Conservation (phyloP, 495 filamentous ascomycete genomes). For the Hypomontagnella submonticulosa region DNA sequence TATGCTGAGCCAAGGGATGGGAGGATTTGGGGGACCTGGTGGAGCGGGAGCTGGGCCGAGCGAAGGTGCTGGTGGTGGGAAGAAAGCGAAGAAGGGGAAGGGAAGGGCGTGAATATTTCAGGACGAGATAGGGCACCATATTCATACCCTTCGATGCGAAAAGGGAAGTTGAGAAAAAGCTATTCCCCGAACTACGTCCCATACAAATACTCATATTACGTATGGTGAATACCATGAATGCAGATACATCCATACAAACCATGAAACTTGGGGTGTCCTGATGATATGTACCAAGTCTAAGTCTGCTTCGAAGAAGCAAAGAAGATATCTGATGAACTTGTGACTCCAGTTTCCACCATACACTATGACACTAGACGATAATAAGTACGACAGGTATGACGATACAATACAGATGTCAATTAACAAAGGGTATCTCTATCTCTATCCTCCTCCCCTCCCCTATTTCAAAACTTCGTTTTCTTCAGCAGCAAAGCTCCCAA, state of each 20-base stretch:
- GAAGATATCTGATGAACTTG: background rate
- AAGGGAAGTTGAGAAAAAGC: background rate
- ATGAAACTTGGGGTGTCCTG: too few relatives aligned
- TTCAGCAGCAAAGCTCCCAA: background rate
- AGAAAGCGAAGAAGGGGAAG: slow-evolving; percentile 63
- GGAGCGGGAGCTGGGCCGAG: slow-evolving; percentile 42
- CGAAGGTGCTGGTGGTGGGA: slow-evolving; percentile 42
- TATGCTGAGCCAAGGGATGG: slow-evolving; percentile 51
- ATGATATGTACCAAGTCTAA: too few relatives aligned
- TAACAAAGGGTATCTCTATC: slow-evolving; percentile 28
- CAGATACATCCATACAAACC: too few relatives aligned
- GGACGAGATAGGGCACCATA: slow-evolving; percentile 1
- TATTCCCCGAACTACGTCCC: too few relatives aligned
- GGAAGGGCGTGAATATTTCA: slow-evolving; percentile 50
- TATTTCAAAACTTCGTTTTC: slow-evolving; percentile 4
- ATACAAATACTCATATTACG: too few relatives aligned
- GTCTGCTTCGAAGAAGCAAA: too few relatives aligned
- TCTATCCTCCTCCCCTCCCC: slow-evolving; percentile 5
- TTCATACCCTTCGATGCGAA: background rate
- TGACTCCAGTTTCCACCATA: slow-evolving; percentile 9
- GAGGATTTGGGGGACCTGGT: slow-evolving; percentile 44
- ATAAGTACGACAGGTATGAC: slow-evolving; percentile 2
- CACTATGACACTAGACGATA: slow-evolving; percentile 1
- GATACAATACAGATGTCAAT: slow-evolving; percentile 29
- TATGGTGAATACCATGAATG: too few relatives aligned